Conservation (phyloP, 2,329 filamentous ascomycete species). For the Nigrograna mackinnonii region DNA sequence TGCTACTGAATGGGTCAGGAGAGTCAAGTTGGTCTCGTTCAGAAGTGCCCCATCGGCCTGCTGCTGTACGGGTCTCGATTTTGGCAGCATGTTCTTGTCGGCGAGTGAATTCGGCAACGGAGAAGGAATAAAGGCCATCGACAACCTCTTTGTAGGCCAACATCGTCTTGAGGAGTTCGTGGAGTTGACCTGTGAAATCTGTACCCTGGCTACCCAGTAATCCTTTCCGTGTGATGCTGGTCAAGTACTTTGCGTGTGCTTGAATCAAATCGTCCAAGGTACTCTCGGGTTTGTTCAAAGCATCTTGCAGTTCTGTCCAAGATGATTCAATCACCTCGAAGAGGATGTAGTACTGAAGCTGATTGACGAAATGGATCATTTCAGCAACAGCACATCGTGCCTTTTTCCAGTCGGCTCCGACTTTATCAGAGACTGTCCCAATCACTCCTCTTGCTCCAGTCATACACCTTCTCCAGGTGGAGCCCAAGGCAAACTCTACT, state of each 20-base stretch:
- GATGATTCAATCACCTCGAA: conserved; percentile 98
- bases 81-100: conserved; percentile 84
- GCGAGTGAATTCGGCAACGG: conserved; percentile 88
- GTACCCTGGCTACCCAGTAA: conserved; percentile 74
- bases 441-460: conserved; percentile 92
- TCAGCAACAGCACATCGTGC: conserved; percentile 89
- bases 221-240: conserved; percentile 93
- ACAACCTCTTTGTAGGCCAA: conserved; percentile 90
- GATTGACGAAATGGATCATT: conserved; percentile 98
- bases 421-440: conserved; percentile 71
- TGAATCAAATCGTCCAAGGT: conserved; percentile 94
- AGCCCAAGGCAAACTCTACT: conserved; percentile 89
- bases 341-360: conserved; percentile 97
- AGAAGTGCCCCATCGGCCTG: conserved; percentile 65
- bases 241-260: conserved; percentile 88
- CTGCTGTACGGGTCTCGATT: conserved; percentile 67
- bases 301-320: conserved; percentile 86
- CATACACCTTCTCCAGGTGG: conserved; percentile 94
- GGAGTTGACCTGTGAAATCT: conserved; percentile 86
- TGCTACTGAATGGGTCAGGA: conserved; percentile 23
- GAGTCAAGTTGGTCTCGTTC: conserved; percentile 47
- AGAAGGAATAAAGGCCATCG: conserved; percentile 92
- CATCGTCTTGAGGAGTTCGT: conserved; percentile 93
- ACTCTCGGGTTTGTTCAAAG: conserved; percentile 80
- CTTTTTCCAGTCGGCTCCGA: conserved; percentile 83